phyloP scores from a whole-genome alignment of 2,329 filamentous ascomycete species.

The Hypocreales sp. region DNA sequence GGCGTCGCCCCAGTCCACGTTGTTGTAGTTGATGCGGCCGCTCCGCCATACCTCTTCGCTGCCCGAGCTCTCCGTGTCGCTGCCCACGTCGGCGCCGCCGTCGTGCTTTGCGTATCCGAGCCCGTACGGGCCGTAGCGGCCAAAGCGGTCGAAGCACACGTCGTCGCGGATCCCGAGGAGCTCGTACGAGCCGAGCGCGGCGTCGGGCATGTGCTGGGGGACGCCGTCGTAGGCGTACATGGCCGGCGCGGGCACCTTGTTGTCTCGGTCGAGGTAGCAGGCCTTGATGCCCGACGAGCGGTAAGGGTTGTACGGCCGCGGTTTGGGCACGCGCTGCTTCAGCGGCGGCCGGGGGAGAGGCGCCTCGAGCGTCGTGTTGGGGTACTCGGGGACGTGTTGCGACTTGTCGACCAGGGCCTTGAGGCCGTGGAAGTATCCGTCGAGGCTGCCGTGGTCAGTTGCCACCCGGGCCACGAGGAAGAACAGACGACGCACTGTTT shows the following conservation, averaged over 20 bases:
- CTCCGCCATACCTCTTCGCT: conserved; percentile 42
- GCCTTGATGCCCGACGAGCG: conserved; percentile 42
- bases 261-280: conserved; percentile 48
- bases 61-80: conserved; percentile 58
- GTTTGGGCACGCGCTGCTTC: conserved; percentile 23
- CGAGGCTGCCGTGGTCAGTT: conserved; percentile 59
- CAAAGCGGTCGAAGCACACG: conserved; percentile 78
- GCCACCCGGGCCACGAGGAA: too few species aligned
- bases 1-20: conserved; percentile 37
- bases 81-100: conserved; percentile 57
- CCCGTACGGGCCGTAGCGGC: conserved; percentile 71
- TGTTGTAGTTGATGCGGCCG: conserved; percentile 39
- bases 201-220: conserved; percentile 61
- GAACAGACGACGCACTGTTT: conserved; percentile 20
- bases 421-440: conserved; percentile 67
- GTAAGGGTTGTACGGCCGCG: conserved; percentile 50
- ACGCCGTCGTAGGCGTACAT: conserved; percentile 56
- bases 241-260: conserved; percentile 41
- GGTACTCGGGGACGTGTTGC: conserved; percentile 61
- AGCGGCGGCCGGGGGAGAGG: conserved; percentile 18
- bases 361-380: conserved; percentile 23
- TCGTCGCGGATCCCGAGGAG: conserved; percentile 60
- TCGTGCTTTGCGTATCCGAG: conserved; percentile 62
- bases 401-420: conserved; percentile 48
- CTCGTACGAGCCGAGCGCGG: conserved; percentile 61